These are phyloP conservation scores for Pseudopithomyces chartarum DNA, from an alignment of 2,329 filamentous ascomycete genomes.

Conservation along the genomic window DNA sequence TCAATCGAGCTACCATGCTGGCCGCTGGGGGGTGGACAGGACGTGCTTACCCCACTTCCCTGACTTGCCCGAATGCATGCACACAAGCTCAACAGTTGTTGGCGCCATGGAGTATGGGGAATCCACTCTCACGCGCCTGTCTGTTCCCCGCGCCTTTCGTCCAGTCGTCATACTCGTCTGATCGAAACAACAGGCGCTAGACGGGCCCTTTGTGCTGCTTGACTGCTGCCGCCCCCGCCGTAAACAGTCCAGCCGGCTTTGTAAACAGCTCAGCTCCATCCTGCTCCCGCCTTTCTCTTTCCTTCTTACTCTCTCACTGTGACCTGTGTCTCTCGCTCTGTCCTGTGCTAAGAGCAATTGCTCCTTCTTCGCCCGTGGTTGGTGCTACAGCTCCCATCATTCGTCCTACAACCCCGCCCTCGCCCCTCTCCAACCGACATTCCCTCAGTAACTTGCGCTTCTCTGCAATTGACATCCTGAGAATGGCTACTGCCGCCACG, in stretches of 20 bases:
- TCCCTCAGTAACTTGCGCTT: constrained; percentile 29
- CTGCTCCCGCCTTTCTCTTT: neutral
- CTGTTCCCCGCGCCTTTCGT: constrained; percentile 2
- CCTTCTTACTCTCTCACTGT: neutral
- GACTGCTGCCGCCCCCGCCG: neutral
- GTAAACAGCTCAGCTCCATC: neutral
- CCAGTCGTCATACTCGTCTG: constrained; percentile 17
- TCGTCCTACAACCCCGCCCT: constrained; percentile 33
- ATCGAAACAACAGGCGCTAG: constrained; percentile 2
- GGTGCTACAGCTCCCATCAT: constrained; percentile 11
- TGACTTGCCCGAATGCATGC: constrained; percentile 11
- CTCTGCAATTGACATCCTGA: constrained; percentile 35
- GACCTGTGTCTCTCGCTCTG: neutral
- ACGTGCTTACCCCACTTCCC: constrained; percentile 2
- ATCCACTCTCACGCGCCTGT: constrained; percentile 5
- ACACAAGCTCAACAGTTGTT: constrained; percentile 18
- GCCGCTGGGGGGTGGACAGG: neutral
- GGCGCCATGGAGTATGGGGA: neutral
- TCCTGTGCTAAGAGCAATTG: neutral
- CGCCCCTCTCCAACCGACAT: constrained; percentile 28
- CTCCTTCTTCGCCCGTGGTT: constrained; percentile 7
- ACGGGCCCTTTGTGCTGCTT: neutral
- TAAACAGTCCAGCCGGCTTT: neutral
- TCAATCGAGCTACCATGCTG: neutral
- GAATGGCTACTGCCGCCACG: constrained; percentile 36